These are phyloP conservation scores for Gastrodia elata DNA, from an alignment of 106 monocot genomes.

Conservation along the genomic window DNA sequence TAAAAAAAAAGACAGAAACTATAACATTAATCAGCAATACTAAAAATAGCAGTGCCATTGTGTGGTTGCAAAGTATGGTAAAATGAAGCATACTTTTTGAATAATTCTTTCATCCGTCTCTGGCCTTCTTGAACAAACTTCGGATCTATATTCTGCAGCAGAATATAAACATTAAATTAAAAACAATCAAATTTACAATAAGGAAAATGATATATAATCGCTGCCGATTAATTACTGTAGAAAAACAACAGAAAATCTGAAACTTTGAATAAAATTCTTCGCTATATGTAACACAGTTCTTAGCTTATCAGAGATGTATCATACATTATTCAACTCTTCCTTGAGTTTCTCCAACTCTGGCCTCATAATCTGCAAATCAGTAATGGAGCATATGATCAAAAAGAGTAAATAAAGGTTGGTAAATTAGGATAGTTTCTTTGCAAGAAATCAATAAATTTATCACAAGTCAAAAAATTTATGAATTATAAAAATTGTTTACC, in stretches of 20 bases:
- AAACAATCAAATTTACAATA: constrained; percentile 3
- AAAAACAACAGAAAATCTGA: background rate
- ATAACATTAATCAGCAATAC: background rate
- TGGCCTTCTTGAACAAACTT: constrained; percentile 32
- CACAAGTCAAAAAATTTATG: too few species aligned
- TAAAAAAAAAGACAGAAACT: background rate
- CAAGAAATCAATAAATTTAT: background rate
- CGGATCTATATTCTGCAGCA: constrained; percentile 56
- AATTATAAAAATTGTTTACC: too few species aligned
- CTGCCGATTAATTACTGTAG: background rate
- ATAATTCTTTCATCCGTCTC: constrained; percentile 47
- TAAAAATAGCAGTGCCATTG: background rate
- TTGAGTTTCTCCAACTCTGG: constrained; percentile 67
- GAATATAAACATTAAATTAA: background rate
- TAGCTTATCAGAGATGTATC: background rate
- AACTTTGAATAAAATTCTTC: background rate
- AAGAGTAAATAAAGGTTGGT: background rate
- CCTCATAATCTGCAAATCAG: constrained; percentile 41
- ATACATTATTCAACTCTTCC: constrained; percentile 37
- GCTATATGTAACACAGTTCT: too few species aligned
- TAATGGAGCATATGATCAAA: background rate
- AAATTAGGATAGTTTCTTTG: background rate
- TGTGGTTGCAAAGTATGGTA: background rate
- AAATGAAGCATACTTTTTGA: constrained; percentile 35
- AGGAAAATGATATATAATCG: background rate